Conservation (phyloP, 805 yeast genomes). For the Wickerhamomyces bovis region DNA sequence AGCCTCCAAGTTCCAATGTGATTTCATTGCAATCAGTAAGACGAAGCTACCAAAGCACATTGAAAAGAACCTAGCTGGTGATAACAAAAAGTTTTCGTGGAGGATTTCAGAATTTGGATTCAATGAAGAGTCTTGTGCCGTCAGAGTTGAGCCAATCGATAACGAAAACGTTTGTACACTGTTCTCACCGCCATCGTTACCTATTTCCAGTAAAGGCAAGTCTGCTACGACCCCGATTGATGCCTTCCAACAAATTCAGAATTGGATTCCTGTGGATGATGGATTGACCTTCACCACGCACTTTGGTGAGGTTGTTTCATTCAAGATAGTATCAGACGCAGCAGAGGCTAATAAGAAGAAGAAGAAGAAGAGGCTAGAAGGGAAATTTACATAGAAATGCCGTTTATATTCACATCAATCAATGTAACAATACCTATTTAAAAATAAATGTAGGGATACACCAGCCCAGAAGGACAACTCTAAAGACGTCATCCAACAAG, state of each 20-base stretch:
- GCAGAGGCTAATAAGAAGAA: constrained; percentile 2
- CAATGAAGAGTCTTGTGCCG: constrained; percentile 13
- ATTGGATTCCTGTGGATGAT: constrained; percentile 17
- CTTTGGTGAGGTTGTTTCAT: constrained; percentile 11
- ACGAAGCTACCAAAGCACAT: constrained; percentile 7
- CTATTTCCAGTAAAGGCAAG: constrained; percentile 14
- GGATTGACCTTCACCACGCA: constrained; percentile 5
- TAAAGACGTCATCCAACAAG: constrained; percentile 2
- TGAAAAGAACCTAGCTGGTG: not conserved
- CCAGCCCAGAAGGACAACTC: constrained; percentile 18
- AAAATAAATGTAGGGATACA: constrained; percentile 20
- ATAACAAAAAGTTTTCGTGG: constrained; percentile 16
- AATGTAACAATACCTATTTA: not conserved
- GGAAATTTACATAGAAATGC: not conserved
- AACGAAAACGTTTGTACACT: constrained; percentile 6
- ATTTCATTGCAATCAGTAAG: constrained; percentile 16
- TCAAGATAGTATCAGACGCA: constrained; percentile 6
- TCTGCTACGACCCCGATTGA: constrained; percentile 11
- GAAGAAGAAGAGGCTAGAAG: constrained; percentile 1
- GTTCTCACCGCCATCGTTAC: constrained; percentile 14
- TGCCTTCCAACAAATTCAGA: constrained; percentile 9
- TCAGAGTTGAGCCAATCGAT: constrained; percentile 15
- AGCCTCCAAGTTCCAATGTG: constrained; percentile 15
- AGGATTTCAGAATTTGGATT: constrained; percentile 21
- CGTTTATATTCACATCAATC: not conserved